Evolutionary conservation across 768 basidiomycete species (phyloP).

Genomic region (Podaxis sp.): DNA sequence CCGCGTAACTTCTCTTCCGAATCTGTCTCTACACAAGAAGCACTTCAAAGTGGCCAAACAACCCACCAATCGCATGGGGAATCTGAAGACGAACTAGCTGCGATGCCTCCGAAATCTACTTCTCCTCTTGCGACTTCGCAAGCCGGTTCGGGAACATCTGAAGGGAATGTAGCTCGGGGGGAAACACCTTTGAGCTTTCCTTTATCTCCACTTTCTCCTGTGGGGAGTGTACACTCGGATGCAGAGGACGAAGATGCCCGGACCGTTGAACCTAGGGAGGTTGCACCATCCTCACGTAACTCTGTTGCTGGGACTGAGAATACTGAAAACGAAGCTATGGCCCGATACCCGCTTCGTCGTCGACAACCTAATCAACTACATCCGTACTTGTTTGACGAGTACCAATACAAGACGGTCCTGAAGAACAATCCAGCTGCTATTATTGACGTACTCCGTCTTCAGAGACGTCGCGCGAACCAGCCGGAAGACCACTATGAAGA

Average conservation of each 20-base stretch:
- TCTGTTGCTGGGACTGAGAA: background rate
- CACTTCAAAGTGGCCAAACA: no score
- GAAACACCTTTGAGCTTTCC: background rate
- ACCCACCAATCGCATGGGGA: background rate
- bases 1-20: background rate
- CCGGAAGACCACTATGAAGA: conserved; percentile 13
- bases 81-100: conserved; percentile 13
- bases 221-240: background rate
- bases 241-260: background rate
- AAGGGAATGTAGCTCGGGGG: background rate
- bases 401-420: conserved; percentile 7
- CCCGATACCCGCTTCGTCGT: conserved; percentile 13
- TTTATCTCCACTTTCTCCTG: conserved; percentile 6
- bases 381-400: conserved; percentile 10
- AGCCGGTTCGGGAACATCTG: background rate
- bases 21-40: background rate
- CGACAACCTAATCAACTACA: conserved; percentile 14
- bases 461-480: conserved; percentile 2
- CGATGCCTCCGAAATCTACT: conserved; percentile 4
- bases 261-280: background rate
- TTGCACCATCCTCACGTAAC: background rate
- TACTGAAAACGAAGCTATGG: background rate
- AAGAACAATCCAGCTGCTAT: conserved; percentile 14
- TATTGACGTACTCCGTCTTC: conserved; percentile 10
- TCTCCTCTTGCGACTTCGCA: background rate